These are phyloP conservation scores for Parasarocladium wereldwijsianum DNA, from an alignment of 2,329 filamentous ascomycete genomes.

Conservation along the genomic window DNA sequence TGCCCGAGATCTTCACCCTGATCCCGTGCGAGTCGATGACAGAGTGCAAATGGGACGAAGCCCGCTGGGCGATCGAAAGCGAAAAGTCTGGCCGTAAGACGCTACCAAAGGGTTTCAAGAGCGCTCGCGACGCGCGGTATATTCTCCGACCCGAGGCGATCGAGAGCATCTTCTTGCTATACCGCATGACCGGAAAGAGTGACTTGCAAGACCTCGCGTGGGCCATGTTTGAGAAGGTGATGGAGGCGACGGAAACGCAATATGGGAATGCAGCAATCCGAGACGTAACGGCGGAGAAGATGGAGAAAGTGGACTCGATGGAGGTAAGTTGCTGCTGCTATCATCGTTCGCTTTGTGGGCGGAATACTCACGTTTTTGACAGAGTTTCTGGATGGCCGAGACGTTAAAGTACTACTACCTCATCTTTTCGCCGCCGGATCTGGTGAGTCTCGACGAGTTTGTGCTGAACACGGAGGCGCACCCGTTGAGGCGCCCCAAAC, in stretches of 20 bases:
- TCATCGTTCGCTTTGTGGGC: not conserved
- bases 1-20: slow-evolving; percentile 43
- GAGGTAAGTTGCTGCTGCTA: slow-evolving; percentile 21
- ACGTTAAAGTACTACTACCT: slow-evolving; percentile 66
- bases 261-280: slow-evolving; percentile 51
- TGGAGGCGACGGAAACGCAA: slow-evolving; percentile 43
- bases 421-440: slow-evolving; percentile 49
- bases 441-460: slow-evolving; percentile 53
- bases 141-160: slow-evolving; percentile 63
- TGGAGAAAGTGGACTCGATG: slow-evolving; percentile 42
- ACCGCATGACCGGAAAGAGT: slow-evolving; percentile 53
- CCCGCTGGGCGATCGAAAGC: slow-evolving; percentile 14
- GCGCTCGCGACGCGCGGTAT: slow-evolving; percentile 41
- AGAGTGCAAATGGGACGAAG: slow-evolving; percentile 21
- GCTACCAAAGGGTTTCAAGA: slow-evolving; percentile 39
- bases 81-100: slow-evolving; percentile 8
- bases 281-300: slow-evolving; percentile 33
- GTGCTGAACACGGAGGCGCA: slow-evolving; percentile 45
- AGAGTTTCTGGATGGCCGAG: slow-evolving; percentile 59
- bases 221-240: slow-evolving; percentile 56
- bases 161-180: slow-evolving; percentile 69
- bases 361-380: slow-evolving; percentile 12
- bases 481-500: slow-evolving; percentile 19
- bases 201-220: slow-evolving; percentile 55
- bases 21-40: slow-evolving; percentile 23